Conservation (phyloP, 352 stramenopile species). For the Globisporangium emineosum region DNA sequence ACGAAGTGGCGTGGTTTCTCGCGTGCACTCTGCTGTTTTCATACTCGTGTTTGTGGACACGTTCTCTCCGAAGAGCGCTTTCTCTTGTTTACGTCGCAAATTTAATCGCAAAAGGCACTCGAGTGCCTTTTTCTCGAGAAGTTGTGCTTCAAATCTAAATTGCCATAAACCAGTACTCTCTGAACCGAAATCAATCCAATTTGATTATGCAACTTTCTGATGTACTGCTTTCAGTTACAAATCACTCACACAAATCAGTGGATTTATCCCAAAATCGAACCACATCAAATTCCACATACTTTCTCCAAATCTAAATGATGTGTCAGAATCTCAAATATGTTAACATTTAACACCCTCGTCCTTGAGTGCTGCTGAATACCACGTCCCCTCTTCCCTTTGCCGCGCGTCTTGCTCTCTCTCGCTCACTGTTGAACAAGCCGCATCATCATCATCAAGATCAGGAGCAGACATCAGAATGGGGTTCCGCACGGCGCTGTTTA, state of each 20-base stretch:
- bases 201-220: neutral
- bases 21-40: too few species aligned
- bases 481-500: slow-evolving; percentile 23
- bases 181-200: neutral
- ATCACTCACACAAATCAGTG: neutral
- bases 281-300: neutral
- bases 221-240: neutral
- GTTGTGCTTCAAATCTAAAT: too few species aligned
- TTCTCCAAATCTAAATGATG: neutral
- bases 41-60: too few species aligned
- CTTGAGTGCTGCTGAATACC: neutral
- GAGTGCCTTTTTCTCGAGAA: too few species aligned
- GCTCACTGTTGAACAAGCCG: slow-evolving; percentile 8
- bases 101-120: too few species aligned
- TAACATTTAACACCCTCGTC: neutral
- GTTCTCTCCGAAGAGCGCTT: too few species aligned
- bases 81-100: neutral
- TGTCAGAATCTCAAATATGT: neutral
- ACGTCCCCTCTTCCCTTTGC: neutral
- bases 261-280: neutral
- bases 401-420: neutral
- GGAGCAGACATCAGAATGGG: slow-evolving; percentile 22
- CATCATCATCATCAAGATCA: neutral
- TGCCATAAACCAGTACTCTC: too few species aligned
- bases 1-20: too few species aligned